These are phyloP conservation scores for Puccinia brachypodii DNA, from an alignment of 1,284 basidiomycete genomes.

Conservation along the genomic window DNA sequence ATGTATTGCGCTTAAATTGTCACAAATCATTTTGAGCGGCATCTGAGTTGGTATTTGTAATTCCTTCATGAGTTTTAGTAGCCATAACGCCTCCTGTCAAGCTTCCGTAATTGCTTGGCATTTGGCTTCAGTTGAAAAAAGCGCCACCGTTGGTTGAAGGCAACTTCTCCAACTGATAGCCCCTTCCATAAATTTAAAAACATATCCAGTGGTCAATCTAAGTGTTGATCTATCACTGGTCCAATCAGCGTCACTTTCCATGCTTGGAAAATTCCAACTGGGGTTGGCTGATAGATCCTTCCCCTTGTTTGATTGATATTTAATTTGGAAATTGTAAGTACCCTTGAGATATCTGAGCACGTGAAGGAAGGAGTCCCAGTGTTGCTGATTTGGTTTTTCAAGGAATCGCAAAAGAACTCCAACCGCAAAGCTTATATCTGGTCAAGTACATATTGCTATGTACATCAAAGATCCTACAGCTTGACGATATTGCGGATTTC, in stretches of 20 bases:
- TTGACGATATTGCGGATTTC: background rate
- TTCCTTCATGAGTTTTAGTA: slow-evolving; percentile 10
- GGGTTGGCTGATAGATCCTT: background rate
- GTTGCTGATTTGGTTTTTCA: background rate
- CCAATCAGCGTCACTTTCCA: slow-evolving; percentile 10
- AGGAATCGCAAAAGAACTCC: slow-evolving; percentile 10
- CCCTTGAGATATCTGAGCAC: background rate
- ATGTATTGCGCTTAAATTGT: slow-evolving; percentile 10
- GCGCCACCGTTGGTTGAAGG: background rate
- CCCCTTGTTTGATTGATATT: background rate
- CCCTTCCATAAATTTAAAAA: slow-evolving; percentile 2
- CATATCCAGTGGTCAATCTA: slow-evolving; percentile 1
- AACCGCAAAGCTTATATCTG: slow-evolving; percentile 10
- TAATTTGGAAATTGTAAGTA: background rate
- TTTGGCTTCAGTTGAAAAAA: background rate
- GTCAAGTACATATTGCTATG: background rate
- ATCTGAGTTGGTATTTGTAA: background rate
- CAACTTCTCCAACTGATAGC: background rate
- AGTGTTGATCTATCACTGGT: background rate
- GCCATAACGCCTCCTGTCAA: slow-evolving; percentile 9
- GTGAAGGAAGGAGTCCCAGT: slow-evolving; percentile 6
- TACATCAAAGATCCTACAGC: background rate
- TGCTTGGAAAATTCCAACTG: background rate
- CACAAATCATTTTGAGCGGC: background rate
- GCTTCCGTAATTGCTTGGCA: slow-evolving; percentile 13